Evolutionary conservation across 164 flowering plant genomes (phyloP), one percentile per base, ranked within the genome.

Genomic region (Vitis cinerea): DNA sequence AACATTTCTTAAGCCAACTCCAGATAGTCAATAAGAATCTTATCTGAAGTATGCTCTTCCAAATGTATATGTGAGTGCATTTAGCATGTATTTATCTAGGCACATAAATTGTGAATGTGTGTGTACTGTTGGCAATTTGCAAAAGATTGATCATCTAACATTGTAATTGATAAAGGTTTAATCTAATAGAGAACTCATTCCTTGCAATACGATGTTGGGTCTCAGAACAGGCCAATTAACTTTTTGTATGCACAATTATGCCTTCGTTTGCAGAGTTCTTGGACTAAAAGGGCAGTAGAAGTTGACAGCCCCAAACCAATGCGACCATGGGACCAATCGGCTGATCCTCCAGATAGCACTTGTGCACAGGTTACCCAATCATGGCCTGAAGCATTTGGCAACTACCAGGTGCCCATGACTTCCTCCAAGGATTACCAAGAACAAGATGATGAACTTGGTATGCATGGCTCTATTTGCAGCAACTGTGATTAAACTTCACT

Each of bases 341-440:
- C 82, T 68, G 85, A 81, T 63, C 81, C 81, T 58, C 80, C 84
- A 61, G 86, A 82, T 76, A 87, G 89, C 84, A 86, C 88, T 59
- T 85, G 87, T 77, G 85, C 83, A 13, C 87, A 74, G 80, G 79
- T 82, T 68, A 83, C 75, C 54, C 80, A 81, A 68, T 74, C 93
- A 54, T 82, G 76, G 72, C 67, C 80, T 17, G 86, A 86, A 76
- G 72, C 63, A 47, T 65, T 68, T 49, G 67, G 78, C 60, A 77
- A 74, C 48, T 76, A 75, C 52, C 63, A 79, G 83, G 75, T 69
- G 63, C 75, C 77, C 65, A 54, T 65, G 52, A 65, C 68, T 60
- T 69, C 74, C 53, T 66, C 73, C 31, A 73, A 62, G 66, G 80
- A 85, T 64, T 23, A 44, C 61, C 64, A 73, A 71, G 79, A 69